These are phyloP conservation scores for Septoria linicola DNA, from an alignment of 2,329 filamentous ascomycete genomes.

Conservation along the genomic window DNA sequence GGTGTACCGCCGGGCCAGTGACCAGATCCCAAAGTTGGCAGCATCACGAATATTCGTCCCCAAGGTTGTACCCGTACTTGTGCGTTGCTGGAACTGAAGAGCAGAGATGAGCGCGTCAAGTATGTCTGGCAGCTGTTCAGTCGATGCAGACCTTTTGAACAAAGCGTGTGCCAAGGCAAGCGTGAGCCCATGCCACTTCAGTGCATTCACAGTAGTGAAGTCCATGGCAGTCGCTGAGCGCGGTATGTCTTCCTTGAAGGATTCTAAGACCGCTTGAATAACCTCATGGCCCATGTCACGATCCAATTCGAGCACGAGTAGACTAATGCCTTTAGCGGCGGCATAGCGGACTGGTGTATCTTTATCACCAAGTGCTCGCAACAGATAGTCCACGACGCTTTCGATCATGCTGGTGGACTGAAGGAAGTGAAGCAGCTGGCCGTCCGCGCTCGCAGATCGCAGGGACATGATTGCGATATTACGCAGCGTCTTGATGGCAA, in stretches of 20 bases:
- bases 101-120: slow-evolving; percentile 75
- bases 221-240: slow-evolving; percentile 51
- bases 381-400: slow-evolving; percentile 74
- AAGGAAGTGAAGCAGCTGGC: slow-evolving; percentile 30
- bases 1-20: slow-evolving; percentile 79
- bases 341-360: slow-evolving; percentile 89
- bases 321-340: slow-evolving; percentile 87
- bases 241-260: slow-evolving; percentile 62
- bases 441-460: slow-evolving; percentile 36
- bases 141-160: slow-evolving; percentile 77
- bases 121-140: slow-evolving; percentile 67
- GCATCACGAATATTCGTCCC: slow-evolving; percentile 92
- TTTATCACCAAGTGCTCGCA: slow-evolving; percentile 76
- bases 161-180: slow-evolving; percentile 83
- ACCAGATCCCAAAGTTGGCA: slow-evolving; percentile 95
- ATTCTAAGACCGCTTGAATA: slow-evolving; percentile 78
- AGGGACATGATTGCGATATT: slow-evolving; percentile 68
- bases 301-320: slow-evolving; percentile 78
- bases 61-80: slow-evolving; percentile 76
- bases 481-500: slow-evolving; percentile 79
- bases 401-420: slow-evolving; percentile 58
- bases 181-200: slow-evolving; percentile 90
- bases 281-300: slow-evolving; percentile 80
- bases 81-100: slow-evolving; percentile 84
- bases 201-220: slow-evolving; percentile 71